These are phyloP conservation scores for Lophiostoma macrostomum DNA, from an alignment of 495 filamentous ascomycete species.

Conservation along the genomic window DNA sequence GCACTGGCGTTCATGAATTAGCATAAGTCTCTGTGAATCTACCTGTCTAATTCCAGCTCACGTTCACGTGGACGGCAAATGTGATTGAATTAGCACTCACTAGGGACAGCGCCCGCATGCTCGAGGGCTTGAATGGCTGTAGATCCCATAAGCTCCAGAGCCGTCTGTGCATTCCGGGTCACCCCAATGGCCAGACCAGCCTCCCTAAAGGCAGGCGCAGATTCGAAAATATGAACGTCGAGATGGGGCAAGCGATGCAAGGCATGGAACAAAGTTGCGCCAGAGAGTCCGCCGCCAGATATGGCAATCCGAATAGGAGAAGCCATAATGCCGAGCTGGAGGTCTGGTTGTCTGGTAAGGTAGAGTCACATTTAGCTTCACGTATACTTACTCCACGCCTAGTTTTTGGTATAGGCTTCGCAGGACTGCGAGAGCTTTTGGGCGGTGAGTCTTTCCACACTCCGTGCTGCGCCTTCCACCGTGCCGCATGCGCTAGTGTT, in stretches of 20 bases:
- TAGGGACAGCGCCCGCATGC: slow-evolving; percentile 4
- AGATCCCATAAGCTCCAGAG: slow-evolving; percentile 21
- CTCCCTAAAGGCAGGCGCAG: slow-evolving; percentile 47
- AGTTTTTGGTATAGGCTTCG: too few species aligned
- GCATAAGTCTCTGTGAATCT: too few species aligned
- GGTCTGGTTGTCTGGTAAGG: too few species aligned
- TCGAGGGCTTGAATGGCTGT: not conserved
- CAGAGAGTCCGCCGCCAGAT: slow-evolving; percentile 31
- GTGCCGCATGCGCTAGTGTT: too few species aligned
- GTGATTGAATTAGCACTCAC: slow-evolving; percentile 39
- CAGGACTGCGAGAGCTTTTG: too few species aligned
- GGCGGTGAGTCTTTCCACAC: too few species aligned
- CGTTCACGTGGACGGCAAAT: slow-evolving; percentile 31
- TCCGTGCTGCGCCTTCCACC: too few species aligned
- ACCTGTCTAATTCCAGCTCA: slow-evolving; percentile 10
- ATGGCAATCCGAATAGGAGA: slow-evolving; percentile 27
- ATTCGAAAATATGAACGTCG: slow-evolving; percentile 52
- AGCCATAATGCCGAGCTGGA: too few species aligned
- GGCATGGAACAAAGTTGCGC: slow-evolving; percentile 23
- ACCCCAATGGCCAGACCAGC: slow-evolving; percentile 25
- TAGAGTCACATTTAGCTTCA: too few species aligned
- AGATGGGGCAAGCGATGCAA: slow-evolving; percentile 32
- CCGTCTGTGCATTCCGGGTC: slow-evolving; percentile 21
- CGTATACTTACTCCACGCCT: too few species aligned
- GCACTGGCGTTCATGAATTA: too few species aligned